phyloP scores from a whole-genome alignment of 2,329 filamentous ascomycete genomes.

The Davidsoniella eucalypti region DNA sequence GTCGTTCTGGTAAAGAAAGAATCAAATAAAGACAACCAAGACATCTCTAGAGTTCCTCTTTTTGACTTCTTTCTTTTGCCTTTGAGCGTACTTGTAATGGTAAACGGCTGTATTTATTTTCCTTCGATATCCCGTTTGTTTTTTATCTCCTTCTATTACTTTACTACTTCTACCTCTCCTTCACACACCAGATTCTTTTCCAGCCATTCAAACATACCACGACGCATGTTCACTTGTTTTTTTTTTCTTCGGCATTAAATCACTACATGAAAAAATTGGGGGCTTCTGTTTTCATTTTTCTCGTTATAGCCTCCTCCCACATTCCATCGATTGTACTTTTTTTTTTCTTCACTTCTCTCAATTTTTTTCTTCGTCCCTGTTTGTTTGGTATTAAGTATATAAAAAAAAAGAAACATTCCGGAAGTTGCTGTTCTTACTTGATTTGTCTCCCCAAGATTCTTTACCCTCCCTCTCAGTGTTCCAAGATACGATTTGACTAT shows the following conservation, averaged over 20 bases:
- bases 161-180: neutral
- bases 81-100: neutral
- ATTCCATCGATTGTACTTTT: neutral
- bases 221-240: no score
- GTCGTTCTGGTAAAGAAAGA: conserved; percentile 25
- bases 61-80: neutral
- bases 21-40: neutral
- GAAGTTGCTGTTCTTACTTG: neutral
- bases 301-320: neutral
- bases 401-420: neutral
- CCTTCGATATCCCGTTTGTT: neutral
- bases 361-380: neutral
- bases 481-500: no score
- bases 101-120: neutral
- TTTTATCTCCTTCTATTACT: neutral
- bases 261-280: conserved; percentile 1
- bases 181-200: neutral
- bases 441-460: neutral
- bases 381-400: neutral
- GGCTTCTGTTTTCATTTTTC: neutral
- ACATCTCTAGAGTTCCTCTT: neutral
- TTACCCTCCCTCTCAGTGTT: neutral
- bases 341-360: neutral
- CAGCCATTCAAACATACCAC: neutral
- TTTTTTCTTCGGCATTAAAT: neutral